Conservation (phyloP, 2,329 filamentous ascomycete species). For the Trichophyton simii region DNA sequence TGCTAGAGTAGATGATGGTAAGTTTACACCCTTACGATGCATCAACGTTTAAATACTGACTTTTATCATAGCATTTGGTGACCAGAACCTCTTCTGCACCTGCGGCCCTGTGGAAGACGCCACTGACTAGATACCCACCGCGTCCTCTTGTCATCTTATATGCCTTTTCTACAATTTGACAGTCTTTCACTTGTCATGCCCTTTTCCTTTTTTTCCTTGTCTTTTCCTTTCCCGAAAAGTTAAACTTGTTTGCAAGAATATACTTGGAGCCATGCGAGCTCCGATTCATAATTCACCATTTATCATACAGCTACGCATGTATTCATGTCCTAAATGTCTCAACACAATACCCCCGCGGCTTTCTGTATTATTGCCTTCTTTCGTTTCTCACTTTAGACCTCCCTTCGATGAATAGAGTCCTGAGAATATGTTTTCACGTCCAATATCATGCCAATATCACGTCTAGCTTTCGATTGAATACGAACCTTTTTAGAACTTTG, state of each 20-base stretch:
- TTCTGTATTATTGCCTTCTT: not conserved
- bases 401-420: not conserved
- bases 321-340: not conserved
- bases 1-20: constrained; percentile 75
- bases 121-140: not conserved
- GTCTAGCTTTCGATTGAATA: not conserved
- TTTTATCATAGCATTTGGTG: constrained; percentile 57
- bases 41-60: not conserved
- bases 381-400: not conserved
- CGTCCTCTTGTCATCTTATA: not conserved
- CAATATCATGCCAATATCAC: not conserved
- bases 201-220: not conserved
- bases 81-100: constrained; percentile 88
- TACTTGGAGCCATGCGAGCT: not conserved
- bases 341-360: not conserved
- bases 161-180: not conserved
- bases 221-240: not conserved
- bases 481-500: not conserved
- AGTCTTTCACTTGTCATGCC: too few species aligned
- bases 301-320: not conserved
- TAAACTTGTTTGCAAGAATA: not conserved
- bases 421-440: not conserved
- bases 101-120: constrained; percentile 65
- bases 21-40: constrained; percentile 27
- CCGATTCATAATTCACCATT: not conserved